Evolutionary conservation across 2,329 filamentous ascomycete genomes (phyloP), one percentile per base, ranked within the genome.

Genomic region (Trichoderma semiorbis): DNA sequence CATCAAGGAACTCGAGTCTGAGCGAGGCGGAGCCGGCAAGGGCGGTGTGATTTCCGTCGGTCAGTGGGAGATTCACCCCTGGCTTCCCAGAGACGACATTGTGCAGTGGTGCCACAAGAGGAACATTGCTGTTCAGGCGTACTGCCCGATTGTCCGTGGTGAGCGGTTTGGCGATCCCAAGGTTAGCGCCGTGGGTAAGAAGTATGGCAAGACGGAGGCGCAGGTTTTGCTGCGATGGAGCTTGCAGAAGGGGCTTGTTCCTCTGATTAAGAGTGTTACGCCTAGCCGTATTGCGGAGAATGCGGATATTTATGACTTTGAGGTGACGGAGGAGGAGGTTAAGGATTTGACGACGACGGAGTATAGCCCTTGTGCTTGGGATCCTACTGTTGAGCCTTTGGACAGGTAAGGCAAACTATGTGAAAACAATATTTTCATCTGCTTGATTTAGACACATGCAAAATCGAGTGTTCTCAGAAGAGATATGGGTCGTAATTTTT

Each of bases 41-140:
- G 90, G 89, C 58, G 93, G 93, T 28, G 84, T 93, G 53, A 87
- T 97, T 77, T 92, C 91, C 73, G 92, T 97, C 47, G 94, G 93
- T 53, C 95, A 97, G 82, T 94, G 92, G 81, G 95, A 98, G 82
- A 83, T 98, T 12, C 95, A 98, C 81, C 95, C 95, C 1, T 98
- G 94, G 94, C 89, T 94, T 55, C 86, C 90, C 10, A 86, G 94
- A n/a, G 83, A 86, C 26, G 94, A 97, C 77, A 93, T 98, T 73
- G 90, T 91, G 10, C 84, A 88, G 61, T 98, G 94, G 94, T 92
- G 92, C 76, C 80, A 85, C 74, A 85, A 90, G 80, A 85, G 89
- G 21, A 85, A 85, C 72, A 83, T 93, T 24, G 86, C 89, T 36
- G 79, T 92, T 16, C 86, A 94, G 81, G 89, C 89, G 0, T 91